phyloP scores from a whole-genome alignment of 495 filamentous ascomycete genomes.

The Beverwykella pulmonaria region DNA sequence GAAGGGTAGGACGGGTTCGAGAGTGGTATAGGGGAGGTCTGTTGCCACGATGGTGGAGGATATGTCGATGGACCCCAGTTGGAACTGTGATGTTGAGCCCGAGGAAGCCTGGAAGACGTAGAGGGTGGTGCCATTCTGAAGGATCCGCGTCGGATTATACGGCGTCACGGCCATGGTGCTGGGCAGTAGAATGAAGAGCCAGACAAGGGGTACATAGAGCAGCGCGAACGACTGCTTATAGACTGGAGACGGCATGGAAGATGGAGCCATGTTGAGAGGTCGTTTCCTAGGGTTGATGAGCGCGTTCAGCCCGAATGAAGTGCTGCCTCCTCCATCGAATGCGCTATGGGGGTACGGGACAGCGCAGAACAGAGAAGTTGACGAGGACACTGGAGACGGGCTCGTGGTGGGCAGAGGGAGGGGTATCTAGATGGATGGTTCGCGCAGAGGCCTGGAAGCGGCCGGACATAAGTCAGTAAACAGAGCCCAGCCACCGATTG shows the following conservation, averaged over 20 bases:
- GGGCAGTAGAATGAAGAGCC: slow-evolving; percentile 16
- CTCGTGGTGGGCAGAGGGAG: slow-evolving; percentile 1
- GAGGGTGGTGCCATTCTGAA: slow-evolving; percentile 53
- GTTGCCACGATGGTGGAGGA: slow-evolving; percentile 57
- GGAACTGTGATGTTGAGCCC: slow-evolving; percentile 46
- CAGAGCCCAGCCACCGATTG: slow-evolving; percentile 33
- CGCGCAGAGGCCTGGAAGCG: slow-evolving; percentile 18
- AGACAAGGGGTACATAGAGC: slow-evolving; percentile 18
- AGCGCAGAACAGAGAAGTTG: slow-evolving; percentile 13
- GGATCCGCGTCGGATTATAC: slow-evolving; percentile 73
- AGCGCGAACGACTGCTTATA: slow-evolving; percentile 6
- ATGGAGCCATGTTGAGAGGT: slow-evolving; percentile 9
- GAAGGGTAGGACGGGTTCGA: slow-evolving; percentile 71
- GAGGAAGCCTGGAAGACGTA: slow-evolving; percentile 64
- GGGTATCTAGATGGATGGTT: slow-evolving; percentile 28
- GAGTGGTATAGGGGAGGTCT: slow-evolving; percentile 56
- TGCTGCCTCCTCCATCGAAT: slow-evolving; percentile 22
- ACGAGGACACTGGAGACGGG: background rate
- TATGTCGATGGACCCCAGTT: slow-evolving; percentile 67
- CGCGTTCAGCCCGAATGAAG: slow-evolving; percentile 16
- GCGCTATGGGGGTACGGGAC: background rate
- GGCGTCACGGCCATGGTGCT: slow-evolving; percentile 52
- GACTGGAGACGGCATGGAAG: slow-evolving; percentile 5
- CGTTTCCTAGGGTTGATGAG: background rate
- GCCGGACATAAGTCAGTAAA: slow-evolving; percentile 28